Evolutionary conservation across 768 basidiomycete genomes (phyloP).

Genomic region (Podaxis rugospora): DNA sequence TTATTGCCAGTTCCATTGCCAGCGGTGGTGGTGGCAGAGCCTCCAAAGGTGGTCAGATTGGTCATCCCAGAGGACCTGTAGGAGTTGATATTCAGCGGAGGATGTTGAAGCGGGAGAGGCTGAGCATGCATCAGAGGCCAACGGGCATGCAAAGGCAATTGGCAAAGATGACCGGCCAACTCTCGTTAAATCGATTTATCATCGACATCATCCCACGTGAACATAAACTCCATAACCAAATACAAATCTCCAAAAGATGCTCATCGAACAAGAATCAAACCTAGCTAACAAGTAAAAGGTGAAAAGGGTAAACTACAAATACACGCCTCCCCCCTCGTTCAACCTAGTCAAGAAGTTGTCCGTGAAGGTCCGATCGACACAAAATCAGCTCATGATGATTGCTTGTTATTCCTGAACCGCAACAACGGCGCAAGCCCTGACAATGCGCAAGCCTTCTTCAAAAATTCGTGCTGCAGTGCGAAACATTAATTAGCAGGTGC

Average conservation of each 20-base stretch:
- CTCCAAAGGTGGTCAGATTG: background rate
- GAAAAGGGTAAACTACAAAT: conserved; percentile 1
- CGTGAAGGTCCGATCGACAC: background rate
- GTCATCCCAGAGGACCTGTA: background rate
- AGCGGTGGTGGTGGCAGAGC: conserved; percentile 6
- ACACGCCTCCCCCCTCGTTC: background rate
- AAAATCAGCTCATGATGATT: conserved; percentile 31
- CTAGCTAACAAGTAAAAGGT: background rate
- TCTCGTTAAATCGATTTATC: conserved; percentile 9
- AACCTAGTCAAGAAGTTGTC: background rate
- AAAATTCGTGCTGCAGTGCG: conserved; percentile 78
- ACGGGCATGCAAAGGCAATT: background rate
- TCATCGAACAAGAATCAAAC: background rate
- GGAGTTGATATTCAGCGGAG: background rate
- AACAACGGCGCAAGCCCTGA: conserved; percentile 83
- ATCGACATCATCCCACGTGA: conserved; percentile 11
- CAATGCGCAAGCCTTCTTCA: conserved; percentile 82
- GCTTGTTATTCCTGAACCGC: conserved; percentile 70
- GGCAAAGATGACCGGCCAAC: background rate
- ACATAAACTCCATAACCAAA: background rate
- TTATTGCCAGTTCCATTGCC: background rate
- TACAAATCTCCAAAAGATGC: background rate
- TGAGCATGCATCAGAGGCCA: conserved; percentile 13
- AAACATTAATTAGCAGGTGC: conserved; percentile 8
- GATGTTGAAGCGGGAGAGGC: background rate